Evolutionary conservation across 106 monocot species (phyloP).

Genomic region (Xerophyta viscosa): DNA sequence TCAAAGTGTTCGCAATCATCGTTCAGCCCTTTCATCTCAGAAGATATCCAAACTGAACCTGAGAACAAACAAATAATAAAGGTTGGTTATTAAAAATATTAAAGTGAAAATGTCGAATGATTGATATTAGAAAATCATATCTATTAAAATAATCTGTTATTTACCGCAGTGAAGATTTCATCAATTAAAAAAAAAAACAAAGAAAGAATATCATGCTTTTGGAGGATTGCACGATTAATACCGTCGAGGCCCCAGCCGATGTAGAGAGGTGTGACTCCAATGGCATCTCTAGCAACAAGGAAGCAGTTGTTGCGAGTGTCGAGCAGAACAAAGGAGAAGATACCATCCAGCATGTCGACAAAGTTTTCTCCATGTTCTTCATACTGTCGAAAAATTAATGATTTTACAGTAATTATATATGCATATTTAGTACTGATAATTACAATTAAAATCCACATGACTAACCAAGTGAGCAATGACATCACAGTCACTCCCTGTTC

Average conservation of each 20-base stretch:
- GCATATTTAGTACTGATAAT: too few relatives aligned
- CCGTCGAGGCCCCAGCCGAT: slow-evolving; percentile 64
- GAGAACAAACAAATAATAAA: not conserved
- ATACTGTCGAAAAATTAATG: slow-evolving; percentile 17
- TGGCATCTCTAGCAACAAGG: slow-evolving; percentile 48
- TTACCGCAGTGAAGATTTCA: too few relatives aligned
- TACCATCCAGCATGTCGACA: slow-evolving; percentile 37
- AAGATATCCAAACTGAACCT: slow-evolving; percentile 48
- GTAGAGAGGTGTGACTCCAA: slow-evolving; percentile 56
- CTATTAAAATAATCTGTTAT: too few relatives aligned
- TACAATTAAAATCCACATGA: not conserved
- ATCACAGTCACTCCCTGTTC: slow-evolving; percentile 44
- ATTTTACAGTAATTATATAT: too few relatives aligned
- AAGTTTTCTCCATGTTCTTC: slow-evolving; percentile 41
- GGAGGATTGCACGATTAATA: not conserved
- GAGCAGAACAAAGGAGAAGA: slow-evolving; percentile 56
- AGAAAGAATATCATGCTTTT: too few relatives aligned
- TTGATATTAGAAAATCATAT: too few relatives aligned
- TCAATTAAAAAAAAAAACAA: too few relatives aligned
- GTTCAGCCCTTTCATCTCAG: slow-evolving; percentile 48
- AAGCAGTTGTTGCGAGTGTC: slow-evolving; percentile 46
- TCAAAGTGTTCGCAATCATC: slow-evolving; percentile 53
- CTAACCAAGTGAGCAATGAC: slow-evolving; percentile 42
- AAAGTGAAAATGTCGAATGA: too few relatives aligned
- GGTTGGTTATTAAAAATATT: too few relatives aligned